These are phyloP conservation scores for Apiotrichum porosum DNA, from an alignment of 1,284 basidiomycete species.

Conservation along the genomic window DNA sequence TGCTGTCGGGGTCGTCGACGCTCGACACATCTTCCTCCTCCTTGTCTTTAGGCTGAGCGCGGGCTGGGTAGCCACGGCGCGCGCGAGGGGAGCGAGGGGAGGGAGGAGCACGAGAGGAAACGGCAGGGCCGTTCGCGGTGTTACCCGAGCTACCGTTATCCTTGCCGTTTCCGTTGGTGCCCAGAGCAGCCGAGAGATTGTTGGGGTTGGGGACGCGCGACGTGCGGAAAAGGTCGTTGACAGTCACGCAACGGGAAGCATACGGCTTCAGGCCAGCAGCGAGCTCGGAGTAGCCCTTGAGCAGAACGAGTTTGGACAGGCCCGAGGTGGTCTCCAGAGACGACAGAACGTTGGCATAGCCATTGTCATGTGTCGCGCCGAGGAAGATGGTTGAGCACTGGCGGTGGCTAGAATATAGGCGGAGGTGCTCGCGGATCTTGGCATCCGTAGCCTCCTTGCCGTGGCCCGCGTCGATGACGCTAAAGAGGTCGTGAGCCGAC, in stretches of 20 bases:
- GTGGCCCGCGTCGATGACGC: constrained; percentile 64
- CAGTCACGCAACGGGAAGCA: constrained; percentile 55
- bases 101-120: neutral
- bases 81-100: neutral
- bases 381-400: constrained; percentile 70
- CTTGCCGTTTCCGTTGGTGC: neutral
- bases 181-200: neutral
- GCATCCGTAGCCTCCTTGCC: constrained; percentile 60
- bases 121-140: neutral
- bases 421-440: constrained; percentile 72
- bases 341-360: constrained; percentile 59
- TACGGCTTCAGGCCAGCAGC: constrained; percentile 54
- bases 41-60: neutral
- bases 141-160: too few species aligned
- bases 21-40: neutral
- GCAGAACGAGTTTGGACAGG: constrained; percentile 59
- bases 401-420: constrained; percentile 66
- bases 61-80: neutral
- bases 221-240: constrained; percentile 62
- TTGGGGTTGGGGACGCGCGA: constrained; percentile 46
- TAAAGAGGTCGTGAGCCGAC: constrained; percentile 37
- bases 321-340: constrained; percentile 26
- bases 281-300: constrained; percentile 55
- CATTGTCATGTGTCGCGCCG: constrained; percentile 67
- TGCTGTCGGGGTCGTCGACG: neutral